Evolutionary conservation across 371 early-diverging fungal genomes (phyloP).

Genomic region (Parasitella parasitica): DNA sequence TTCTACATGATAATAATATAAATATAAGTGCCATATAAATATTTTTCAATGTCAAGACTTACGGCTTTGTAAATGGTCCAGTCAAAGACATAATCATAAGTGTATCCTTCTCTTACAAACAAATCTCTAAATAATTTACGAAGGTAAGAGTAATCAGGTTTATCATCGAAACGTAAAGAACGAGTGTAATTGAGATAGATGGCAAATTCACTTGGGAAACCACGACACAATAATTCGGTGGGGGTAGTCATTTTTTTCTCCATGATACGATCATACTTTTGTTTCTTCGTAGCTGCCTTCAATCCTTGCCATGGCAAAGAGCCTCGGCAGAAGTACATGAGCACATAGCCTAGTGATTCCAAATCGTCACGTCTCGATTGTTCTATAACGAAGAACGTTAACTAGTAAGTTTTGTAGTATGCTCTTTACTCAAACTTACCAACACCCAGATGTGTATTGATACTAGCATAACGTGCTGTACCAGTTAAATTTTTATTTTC

Average conservation of each 20-base stretch:
- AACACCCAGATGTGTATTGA: slow-evolving; percentile 97
- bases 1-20: neutral
- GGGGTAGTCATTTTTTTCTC: slow-evolving; percentile 99
- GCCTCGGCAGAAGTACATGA: slow-evolving; percentile 99
- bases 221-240: slow-evolving; percentile 94
- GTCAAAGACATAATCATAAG: slow-evolving; percentile 98
- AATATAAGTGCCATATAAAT: neutral
- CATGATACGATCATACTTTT: slow-evolving; percentile 99
- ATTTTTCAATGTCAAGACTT: neutral
- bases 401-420: neutral
- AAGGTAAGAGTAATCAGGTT: slow-evolving; percentile 98
- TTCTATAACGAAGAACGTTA: slow-evolving; percentile 47
- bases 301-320: slow-evolving; percentile 99
- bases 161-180: slow-evolving; percentile 97
- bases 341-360: slow-evolving; percentile 98
- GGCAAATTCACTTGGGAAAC: slow-evolving; percentile 94
- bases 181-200: slow-evolving; percentile 97
- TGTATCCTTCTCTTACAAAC: slow-evolving; percentile 93
- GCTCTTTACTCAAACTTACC: slow-evolving; percentile 45
- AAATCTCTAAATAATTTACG: slow-evolving; percentile 95
- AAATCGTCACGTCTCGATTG: slow-evolving; percentile 99
- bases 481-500: slow-evolving; percentile 99
- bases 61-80: slow-evolving; percentile 71
- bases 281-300: slow-evolving; percentile 96
- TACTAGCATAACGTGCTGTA: slow-evolving; percentile 98